phyloP scores from a whole-genome alignment of 805 yeast species.

The Yarrowia sp. region DNA sequence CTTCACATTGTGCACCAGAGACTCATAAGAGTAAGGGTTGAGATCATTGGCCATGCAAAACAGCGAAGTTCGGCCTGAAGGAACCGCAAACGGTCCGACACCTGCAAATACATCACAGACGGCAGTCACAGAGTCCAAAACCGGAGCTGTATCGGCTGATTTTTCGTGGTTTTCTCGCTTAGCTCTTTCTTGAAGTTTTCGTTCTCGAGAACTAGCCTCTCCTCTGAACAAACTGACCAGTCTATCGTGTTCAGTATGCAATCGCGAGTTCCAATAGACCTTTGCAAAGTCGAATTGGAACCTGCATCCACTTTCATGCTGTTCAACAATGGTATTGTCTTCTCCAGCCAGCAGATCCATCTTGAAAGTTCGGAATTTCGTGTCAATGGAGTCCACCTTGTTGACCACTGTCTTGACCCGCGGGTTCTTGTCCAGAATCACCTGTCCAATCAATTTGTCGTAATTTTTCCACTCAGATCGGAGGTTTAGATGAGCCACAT shows the following conservation, averaged over 20 bases:
- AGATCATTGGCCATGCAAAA: slow-evolving; percentile 88
- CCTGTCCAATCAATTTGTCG: slow-evolving; percentile 79
- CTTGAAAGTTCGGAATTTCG: slow-evolving; percentile 84
- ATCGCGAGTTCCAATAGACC: slow-evolving; percentile 96
- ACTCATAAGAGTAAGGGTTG: slow-evolving; percentile 80
- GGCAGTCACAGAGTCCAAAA: slow-evolving; percentile 39
- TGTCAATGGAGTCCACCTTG: slow-evolving; percentile 81
- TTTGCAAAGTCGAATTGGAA: slow-evolving; percentile 87
- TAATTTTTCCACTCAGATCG: slow-evolving; percentile 81
- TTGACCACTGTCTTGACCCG: slow-evolving; percentile 85
- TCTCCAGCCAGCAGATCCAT: slow-evolving; percentile 91
- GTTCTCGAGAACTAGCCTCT: slow-evolving; percentile 39
- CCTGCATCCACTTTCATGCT: slow-evolving; percentile 79
- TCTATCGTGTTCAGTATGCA: slow-evolving; percentile 90
- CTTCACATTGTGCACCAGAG: slow-evolving; percentile 61
- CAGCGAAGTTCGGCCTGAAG: slow-evolving; percentile 82
- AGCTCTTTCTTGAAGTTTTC: slow-evolving; percentile 2
- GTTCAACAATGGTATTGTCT: slow-evolving; percentile 72
- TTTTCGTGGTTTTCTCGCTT: slow-evolving; percentile 19
- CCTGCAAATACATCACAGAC: slow-evolving; percentile 98
- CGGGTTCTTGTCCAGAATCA: slow-evolving; percentile 82
- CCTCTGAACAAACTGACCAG: slow-evolving; percentile 61
- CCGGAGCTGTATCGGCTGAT: not conserved
- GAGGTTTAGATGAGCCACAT: slow-evolving; percentile 88
- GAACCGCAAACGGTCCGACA: slow-evolving; percentile 96